phyloP scores from a whole-genome alignment of 306 rosid species.

The Prosopis cineraria region DNA sequence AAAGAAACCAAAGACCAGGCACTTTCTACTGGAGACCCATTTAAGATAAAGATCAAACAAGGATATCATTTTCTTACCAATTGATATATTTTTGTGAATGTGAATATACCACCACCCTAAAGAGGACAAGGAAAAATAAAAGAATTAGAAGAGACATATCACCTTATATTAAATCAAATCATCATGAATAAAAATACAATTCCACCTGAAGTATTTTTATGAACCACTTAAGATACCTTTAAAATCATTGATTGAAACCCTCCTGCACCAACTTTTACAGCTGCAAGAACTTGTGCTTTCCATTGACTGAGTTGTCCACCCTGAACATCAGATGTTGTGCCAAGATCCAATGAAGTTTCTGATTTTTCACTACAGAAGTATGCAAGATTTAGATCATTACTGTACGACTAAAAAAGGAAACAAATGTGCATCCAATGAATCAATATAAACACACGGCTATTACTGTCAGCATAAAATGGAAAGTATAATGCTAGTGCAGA shows the following conservation, averaged over 20 bases:
- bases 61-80: conserved; percentile 57
- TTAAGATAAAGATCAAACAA: conserved; percentile 20
- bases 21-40: conserved; percentile 9
- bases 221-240: conserved; percentile 52
- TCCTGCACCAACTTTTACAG: conserved; percentile 58
- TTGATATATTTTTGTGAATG: conserved; percentile 72
- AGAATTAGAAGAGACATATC: conserved; percentile 30
- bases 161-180: conserved; percentile 25
- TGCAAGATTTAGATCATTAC: conserved; percentile 35
- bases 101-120: conserved; percentile 83
- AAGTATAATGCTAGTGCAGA: not conserved
- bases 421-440: not conserved
- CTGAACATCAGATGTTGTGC: conserved; percentile 36
- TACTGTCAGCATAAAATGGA: not conserved
- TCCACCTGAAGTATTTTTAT: not conserved
- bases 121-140: conserved; percentile 7
- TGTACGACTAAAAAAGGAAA: not conserved
- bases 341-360: conserved; percentile 43
- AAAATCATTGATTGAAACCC: conserved; percentile 69
- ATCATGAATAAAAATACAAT: not conserved
- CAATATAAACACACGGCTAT: not conserved
- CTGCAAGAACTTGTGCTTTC: conserved; percentile 66
- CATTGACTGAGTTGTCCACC: conserved; percentile 65
- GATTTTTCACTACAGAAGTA: conserved; percentile 63
- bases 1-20: not conserved